Base-by-base conservation (phyloP, 2,329 filamentous ascomycete species). In the Penicillium sclerotiorum region DNA sequence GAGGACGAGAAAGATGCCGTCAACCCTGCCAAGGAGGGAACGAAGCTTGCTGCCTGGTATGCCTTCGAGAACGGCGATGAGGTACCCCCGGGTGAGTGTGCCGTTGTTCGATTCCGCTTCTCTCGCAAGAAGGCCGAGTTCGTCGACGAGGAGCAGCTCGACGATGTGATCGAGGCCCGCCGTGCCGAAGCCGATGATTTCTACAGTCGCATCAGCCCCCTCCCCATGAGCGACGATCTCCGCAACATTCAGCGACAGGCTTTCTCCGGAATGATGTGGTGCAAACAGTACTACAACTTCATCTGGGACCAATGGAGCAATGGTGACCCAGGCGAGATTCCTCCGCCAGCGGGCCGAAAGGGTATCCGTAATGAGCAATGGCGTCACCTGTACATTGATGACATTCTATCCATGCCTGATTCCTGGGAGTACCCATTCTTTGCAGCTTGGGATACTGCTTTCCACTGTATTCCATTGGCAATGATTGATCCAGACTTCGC, bases 351-450 rank as follows among this genome's bases (percentile, higher is more conserved):
- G 1, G 81, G 82, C 32, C 82, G 93, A 47, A 95, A 94, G 70
- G 80, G 82, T 2, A 82, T 97, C 49, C 85, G 93, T 53, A 97
- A 97, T 67, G 77, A 83, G 30, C 85, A 95, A 55, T 97, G 94
- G 94, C 95, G 89, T 66, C 93, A 97, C 71, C 85, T 97, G 80
- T 83, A 96, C 71, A 84, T 95, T 61, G 94, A 97, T 59, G 93
- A 97, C 67, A 91, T 97, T 54, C 72, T 97, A 27, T 96, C 93
- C 1, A 96, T 97, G 93, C 94, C 93, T 1, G 93, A 97, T 70
- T 96, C 92, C 0, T 97, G 93, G 93, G 93, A 97, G 66, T 97
- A 97, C 63, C 93, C 93, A 0, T 97, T 96, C 77, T 96, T 96
- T 69, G 92, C 92, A 17, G 93, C 93, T 4, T 97, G 93, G 93